These are phyloP conservation scores for Nothomitra cinnamomea DNA, from an alignment of 2,329 filamentous ascomycete genomes.

Conservation along the genomic window DNA sequence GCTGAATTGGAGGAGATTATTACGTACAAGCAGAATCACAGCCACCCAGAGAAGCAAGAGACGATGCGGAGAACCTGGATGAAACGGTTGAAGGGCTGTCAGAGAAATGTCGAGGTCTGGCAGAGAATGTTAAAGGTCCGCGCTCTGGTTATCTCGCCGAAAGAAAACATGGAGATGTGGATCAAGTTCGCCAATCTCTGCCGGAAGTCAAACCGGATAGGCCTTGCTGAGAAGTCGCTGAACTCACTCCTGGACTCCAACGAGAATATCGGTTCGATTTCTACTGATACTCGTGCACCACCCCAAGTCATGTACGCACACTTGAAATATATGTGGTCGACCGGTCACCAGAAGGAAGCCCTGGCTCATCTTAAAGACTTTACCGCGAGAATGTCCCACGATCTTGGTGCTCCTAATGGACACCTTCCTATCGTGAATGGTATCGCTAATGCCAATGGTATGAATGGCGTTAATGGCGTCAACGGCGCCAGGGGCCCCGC, in stretches of 20 bases:
- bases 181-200: constrained; percentile 99
- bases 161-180: constrained; percentile 97
- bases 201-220: constrained; percentile 86
- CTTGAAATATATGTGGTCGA: constrained; percentile 92
- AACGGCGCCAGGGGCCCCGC: constrained; percentile 26
- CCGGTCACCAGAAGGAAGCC: constrained; percentile 47
- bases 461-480: constrained; percentile 36
- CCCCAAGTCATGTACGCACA: constrained; percentile 91
- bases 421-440: constrained; percentile 21
- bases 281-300: constrained; percentile 31
- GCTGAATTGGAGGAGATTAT: constrained; percentile 97
- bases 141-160: constrained; percentile 76
- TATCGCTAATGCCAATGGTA: constrained; percentile 25
- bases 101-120: constrained; percentile 96
- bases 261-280: constrained; percentile 38
- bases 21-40: constrained; percentile 76
- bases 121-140: constrained; percentile 93
- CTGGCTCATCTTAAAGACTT: constrained; percentile 45
- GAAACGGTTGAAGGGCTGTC: constrained; percentile 81
- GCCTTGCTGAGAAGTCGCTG: constrained; percentile 85
- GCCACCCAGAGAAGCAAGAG: constrained; percentile 69
- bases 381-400: constrained; percentile 40
- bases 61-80: constrained; percentile 94
- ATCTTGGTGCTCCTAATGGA: constrained; percentile 32
- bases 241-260: constrained; percentile 73